These are phyloP conservation scores for Zanthoxylum bungeanum DNA, from an alignment of 345 rosid genomes.

Conservation along the genomic window DNA sequence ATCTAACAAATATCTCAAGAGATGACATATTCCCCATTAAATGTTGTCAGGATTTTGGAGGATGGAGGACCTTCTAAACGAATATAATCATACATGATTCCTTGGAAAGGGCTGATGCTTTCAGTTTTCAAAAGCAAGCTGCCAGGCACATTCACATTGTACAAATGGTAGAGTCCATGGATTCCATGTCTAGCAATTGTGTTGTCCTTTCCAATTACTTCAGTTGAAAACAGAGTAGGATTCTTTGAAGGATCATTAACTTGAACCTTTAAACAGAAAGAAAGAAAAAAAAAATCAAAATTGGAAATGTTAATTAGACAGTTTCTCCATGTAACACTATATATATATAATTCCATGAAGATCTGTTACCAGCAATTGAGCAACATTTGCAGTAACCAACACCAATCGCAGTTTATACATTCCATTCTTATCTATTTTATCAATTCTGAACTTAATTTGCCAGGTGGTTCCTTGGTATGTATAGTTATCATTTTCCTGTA, in stretches of 20 bases:
- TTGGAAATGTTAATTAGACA: background rate
- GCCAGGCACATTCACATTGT: conserved; percentile 29
- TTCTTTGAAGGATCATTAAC: conserved; percentile 22
- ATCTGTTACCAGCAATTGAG: conserved; percentile 39
- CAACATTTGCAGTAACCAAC: conserved; percentile 49
- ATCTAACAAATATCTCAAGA: background rate
- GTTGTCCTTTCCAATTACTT: conserved; percentile 60
- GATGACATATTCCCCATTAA: background rate
- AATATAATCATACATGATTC: conserved; percentile 82
- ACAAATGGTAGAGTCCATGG: conserved; percentile 56
- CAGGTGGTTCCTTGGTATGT: conserved; percentile 42
- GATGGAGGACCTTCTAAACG: conserved; percentile 47
- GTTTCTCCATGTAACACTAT: background rate
- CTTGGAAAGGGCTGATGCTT: conserved; percentile 58
- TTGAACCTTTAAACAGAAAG: conserved; percentile 30
- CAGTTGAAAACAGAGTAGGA: conserved; percentile 47
- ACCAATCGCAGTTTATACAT: conserved; percentile 49
- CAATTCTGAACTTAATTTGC: conserved; percentile 49
- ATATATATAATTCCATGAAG: background rate
- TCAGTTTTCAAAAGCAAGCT: conserved; percentile 25
- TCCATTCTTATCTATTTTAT: conserved; percentile 9
- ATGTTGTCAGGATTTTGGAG: background rate
- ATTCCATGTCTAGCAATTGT: conserved; percentile 64
- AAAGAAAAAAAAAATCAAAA: background rate
- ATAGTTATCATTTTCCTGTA: conserved; percentile 24